phyloP scores from a whole-genome alignment of 1,139 yeast species.

The Pichia sp. region DNA sequence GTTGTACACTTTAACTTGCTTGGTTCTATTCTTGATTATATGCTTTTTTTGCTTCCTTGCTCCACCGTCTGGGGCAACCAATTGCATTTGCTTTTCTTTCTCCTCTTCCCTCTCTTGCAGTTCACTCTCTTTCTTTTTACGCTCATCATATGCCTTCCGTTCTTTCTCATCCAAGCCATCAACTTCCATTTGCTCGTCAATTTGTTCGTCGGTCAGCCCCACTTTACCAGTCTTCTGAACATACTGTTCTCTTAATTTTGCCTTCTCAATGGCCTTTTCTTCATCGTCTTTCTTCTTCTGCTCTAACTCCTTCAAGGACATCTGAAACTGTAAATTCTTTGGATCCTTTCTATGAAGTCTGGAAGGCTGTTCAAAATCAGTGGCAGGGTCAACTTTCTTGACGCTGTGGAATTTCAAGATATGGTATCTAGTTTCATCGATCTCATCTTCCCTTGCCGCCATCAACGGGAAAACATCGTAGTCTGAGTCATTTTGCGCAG shows the following conservation, averaged over 20 bases:
- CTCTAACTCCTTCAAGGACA: slow-evolving; percentile 57
- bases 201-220: slow-evolving; percentile 20
- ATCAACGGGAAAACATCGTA: slow-evolving; percentile 62
- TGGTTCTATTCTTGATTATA: slow-evolving; percentile 69
- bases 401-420: slow-evolving; percentile 74
- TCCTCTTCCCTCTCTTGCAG: slow-evolving; percentile 22
- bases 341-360: slow-evolving; percentile 91
- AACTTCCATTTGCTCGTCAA: slow-evolving; percentile 24
- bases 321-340: slow-evolving; percentile 76
- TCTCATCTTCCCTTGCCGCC: slow-evolving; percentile 66
- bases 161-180: slow-evolving; percentile 26
- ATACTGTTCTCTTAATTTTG: slow-evolving; percentile 24
- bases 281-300: slow-evolving; percentile 40
- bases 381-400: slow-evolving; percentile 58
- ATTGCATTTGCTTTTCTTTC: slow-evolving; percentile 46
- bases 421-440: slow-evolving; percentile 72
- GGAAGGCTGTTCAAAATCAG: slow-evolving; percentile 72
- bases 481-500: too few species aligned
- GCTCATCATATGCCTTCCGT: slow-evolving; percentile 19
- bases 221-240: slow-evolving; percentile 18
- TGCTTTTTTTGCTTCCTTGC: slow-evolving; percentile 61
- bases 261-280: slow-evolving; percentile 26
- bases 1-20: slow-evolving; percentile 73
- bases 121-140: slow-evolving; percentile 29
- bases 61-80: slow-evolving; percentile 92